Conservation (phyloP, 768 basidiomycete species). For the Lactarius indigo region DNA sequence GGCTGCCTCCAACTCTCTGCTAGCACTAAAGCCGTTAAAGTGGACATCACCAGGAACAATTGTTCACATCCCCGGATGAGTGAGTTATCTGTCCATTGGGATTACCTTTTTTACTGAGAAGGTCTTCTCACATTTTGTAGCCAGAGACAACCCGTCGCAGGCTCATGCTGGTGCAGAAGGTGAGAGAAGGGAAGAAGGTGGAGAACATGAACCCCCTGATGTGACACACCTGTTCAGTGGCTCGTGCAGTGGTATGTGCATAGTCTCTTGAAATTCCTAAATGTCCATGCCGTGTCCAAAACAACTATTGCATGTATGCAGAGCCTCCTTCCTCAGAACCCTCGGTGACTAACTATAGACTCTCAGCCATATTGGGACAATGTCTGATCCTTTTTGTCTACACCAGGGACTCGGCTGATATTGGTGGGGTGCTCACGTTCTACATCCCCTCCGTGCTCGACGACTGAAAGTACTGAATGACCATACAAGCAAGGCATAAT, state of each 20-base stretch:
- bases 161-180: constrained; percentile 28
- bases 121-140: background rate
- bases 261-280: constrained; percentile 79
- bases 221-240: constrained; percentile 55
- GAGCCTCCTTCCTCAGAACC: background rate
- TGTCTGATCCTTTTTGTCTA: constrained; percentile 89
- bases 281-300: constrained; percentile 73
- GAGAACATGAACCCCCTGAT: constrained; percentile 40
- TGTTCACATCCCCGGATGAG: constrained; percentile 62
- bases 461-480: no score
- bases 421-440: constrained; percentile 83
- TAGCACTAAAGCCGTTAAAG: constrained; percentile 64
- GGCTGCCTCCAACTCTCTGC: constrained; percentile 56
- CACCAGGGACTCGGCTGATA: constrained; percentile 73
- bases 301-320: constrained; percentile 81
- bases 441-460: constrained; percentile 59
- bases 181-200: constrained; percentile 36
- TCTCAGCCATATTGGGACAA: constrained; percentile 71
- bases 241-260: constrained; percentile 67
- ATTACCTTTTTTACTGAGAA: background rate
- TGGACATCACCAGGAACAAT: constrained; percentile 78
- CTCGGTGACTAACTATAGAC: background rate
- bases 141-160: constrained; percentile 28
- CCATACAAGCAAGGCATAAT: background rate
- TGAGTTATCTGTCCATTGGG: constrained; percentile 18